Percentiles rank a stretch among this genome's conserved stretches.
Conservation (phyloP, 2,329 filamentous ascomycete genomes). For the Xenoacremonium recifei region DNA sequence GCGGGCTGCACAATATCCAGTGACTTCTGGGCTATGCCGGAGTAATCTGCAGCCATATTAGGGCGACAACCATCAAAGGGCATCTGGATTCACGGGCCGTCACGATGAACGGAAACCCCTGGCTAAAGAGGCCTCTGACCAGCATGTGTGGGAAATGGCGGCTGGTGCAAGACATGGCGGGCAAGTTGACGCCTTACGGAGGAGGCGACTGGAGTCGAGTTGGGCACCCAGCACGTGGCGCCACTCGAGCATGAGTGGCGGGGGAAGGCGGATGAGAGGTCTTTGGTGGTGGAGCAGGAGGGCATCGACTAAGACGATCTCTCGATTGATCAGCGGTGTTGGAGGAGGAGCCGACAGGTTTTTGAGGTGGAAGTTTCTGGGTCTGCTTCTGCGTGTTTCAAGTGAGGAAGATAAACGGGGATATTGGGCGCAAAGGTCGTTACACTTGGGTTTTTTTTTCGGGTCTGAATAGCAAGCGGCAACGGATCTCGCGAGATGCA, state of each 20-base stretch:
- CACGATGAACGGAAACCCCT: constrained; percentile 12
- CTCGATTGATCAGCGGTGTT: background rate
- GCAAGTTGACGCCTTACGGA: constrained; percentile 3
- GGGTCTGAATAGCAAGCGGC: background rate
- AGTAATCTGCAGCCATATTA: constrained; percentile 11
- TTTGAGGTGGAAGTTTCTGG: constrained; percentile 6
- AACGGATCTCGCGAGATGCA: too few relatives aligned
- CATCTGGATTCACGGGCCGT: constrained; percentile 7
- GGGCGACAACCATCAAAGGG: constrained; percentile 10
- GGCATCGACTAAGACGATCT: constrained; percentile 1
- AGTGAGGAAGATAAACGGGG: background rate
- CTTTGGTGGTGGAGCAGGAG: constrained; percentile 18
- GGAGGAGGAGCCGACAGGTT: constrained; percentile 4
- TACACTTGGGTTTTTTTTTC: background rate
- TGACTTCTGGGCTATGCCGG: constrained; percentile 10
- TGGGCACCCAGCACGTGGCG: constrained; percentile 26
- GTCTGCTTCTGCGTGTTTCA: background rate
- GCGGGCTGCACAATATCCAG: constrained; percentile 8
- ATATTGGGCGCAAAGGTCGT: background rate
- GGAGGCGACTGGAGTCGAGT: constrained; percentile 12
- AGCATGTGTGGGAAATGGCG: constrained; percentile 10
- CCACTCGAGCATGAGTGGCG: constrained; percentile 25
- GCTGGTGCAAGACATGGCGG: constrained; percentile 1
- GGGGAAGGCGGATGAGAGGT: constrained; percentile 16
- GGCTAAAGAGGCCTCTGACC: constrained; percentile 11